Conservation (phyloP, 2,329 filamentous ascomycete species). For the Pseudogymnoascus sp. region DNA sequence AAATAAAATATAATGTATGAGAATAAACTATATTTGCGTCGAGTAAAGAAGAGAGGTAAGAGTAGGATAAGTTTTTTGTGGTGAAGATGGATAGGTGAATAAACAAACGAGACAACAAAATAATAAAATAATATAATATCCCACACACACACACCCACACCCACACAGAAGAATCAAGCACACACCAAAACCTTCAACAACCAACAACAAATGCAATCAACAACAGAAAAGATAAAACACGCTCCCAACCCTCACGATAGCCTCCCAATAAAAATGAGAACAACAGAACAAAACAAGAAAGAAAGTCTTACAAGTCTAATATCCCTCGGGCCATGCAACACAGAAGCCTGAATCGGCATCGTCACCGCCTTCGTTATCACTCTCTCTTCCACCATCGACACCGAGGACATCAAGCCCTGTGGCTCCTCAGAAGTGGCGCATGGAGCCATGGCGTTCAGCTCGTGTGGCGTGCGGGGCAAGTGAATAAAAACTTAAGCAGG, state of each 20-base stretch:
- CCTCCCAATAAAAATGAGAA: background rate
- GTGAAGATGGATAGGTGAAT: constrained; percentile 52
- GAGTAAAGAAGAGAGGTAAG: constrained; percentile 34
- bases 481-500: background rate
- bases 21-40: background rate
- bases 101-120: background rate
- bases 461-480: background rate
- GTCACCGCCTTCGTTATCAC: background rate
- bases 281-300: background rate
- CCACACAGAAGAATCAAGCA: constrained; percentile 49
- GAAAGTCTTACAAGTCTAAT: constrained; percentile 41
- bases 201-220: background rate
- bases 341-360: constrained; percentile 40
- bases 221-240: background rate
- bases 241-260: background rate
- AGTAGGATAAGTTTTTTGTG: constrained; percentile 52
- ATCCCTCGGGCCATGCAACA: constrained; percentile 48
- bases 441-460: constrained; percentile 1
- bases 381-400: constrained; percentile 16
- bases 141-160: constrained; percentile 56
- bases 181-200: background rate
- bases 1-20: constrained; percentile 34
- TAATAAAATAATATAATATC: background rate
- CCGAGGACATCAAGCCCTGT: constrained; percentile 31
- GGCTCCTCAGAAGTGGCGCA: background rate